Percentiles rank a stretch among this genome's conserved stretches.
These are phyloP conservation scores for Trichocomaceae sp. DNA, from an alignment of 2,329 filamentous ascomycete genomes.

Conservation along the genomic window DNA sequence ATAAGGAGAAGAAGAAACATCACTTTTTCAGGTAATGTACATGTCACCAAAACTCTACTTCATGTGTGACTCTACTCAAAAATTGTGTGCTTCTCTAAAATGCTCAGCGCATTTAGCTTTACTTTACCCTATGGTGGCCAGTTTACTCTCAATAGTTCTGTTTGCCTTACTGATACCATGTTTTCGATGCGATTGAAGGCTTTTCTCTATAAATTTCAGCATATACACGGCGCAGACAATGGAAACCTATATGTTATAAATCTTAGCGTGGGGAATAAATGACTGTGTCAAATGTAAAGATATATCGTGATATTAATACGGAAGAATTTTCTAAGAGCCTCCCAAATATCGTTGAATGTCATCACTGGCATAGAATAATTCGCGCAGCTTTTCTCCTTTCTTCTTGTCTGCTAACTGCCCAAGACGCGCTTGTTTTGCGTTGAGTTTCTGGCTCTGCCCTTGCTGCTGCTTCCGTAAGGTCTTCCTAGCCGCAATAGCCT, in stretches of 20 bases:
- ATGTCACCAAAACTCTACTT: neutral
- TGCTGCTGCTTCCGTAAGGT: conserved; percentile 32
- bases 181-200: conserved; percentile 7
- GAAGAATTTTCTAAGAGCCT: conserved; percentile 7
- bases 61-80: conserved; percentile 43
- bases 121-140: conserved; percentile 14
- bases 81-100: conserved; percentile 45
- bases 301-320: neutral
- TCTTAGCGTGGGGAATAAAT: neutral
- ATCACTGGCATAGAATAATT: conserved; percentile 67
- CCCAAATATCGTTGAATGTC: conserved; percentile 70
- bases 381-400: conserved; percentile 57
- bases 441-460: conserved; percentile 48
- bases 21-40: conserved; percentile 44
- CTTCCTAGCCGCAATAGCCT: conserved; percentile 23
- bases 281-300: neutral
- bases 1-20: conserved; percentile 52
- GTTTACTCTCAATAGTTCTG: conserved; percentile 17
- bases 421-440: conserved; percentile 64
- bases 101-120: conserved; percentile 9
- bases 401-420: conserved; percentile 56
- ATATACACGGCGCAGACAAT: conserved; percentile 6
- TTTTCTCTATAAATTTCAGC: neutral
- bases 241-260: neutral
- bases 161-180: conserved; percentile 31